phyloP scores from a whole-genome alignment of 164 flowering plant species.

The Berberis thunbergii region DNA sequence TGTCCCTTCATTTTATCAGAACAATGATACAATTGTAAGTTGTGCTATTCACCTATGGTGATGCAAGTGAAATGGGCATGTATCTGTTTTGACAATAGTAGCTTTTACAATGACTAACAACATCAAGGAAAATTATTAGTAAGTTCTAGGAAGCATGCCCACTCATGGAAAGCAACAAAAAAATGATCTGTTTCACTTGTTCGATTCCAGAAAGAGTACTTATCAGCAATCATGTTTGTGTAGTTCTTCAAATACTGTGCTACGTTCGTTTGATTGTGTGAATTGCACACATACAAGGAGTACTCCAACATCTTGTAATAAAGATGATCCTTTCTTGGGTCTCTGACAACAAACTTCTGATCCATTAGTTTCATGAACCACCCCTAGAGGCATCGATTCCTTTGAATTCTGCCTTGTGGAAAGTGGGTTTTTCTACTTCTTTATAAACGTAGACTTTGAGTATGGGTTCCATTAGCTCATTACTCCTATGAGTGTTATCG shows the following conservation, averaged over 20 bases:
- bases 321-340: slow-evolving; percentile 52
- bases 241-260: slow-evolving; percentile 36
- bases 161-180: slow-evolving; percentile 16
- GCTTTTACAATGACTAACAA: not conserved
- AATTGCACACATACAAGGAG: slow-evolving; percentile 38
- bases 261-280: slow-evolving; percentile 44
- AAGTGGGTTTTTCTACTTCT: slow-evolving; percentile 55
- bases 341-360: slow-evolving; percentile 36
- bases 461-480: slow-evolving; percentile 56
- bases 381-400: slow-evolving; percentile 77
- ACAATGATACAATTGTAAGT: not conserved
- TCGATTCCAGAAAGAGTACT: slow-evolving; percentile 62
- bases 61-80: not conserved
- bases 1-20: not conserved
- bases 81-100: not conserved
- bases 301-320: slow-evolving; percentile 51
- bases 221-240: slow-evolving; percentile 29
- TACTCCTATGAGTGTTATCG: slow-evolving; percentile 39
- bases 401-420: slow-evolving; percentile 41
- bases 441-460: slow-evolving; percentile 56
- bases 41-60: not conserved
- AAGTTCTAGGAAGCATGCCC: slow-evolving; percentile 8
- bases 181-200: slow-evolving; percentile 26
- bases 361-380: slow-evolving; percentile 70
- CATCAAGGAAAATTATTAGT: not conserved